Base-by-base conservation (phyloP, 768 basidiomycete genomes). In the Dentipellis sp. region DNA sequence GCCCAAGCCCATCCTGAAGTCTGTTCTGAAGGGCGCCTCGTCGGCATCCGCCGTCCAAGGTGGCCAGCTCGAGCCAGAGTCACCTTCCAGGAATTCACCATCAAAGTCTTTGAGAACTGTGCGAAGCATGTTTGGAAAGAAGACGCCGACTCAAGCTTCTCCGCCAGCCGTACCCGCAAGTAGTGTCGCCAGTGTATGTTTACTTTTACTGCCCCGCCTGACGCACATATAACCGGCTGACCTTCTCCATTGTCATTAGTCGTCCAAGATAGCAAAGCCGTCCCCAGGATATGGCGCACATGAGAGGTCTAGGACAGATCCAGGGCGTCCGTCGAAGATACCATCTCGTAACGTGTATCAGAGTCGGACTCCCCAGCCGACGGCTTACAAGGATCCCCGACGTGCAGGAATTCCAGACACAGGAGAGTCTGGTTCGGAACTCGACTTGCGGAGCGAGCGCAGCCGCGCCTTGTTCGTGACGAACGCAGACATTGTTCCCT, bases 401-500 rank as follows among this genome's bases (percentile, higher is more conserved):
- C 42, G 19, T 21, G n/a, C 53, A 34, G n/a, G 17, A 2, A 37
- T 22, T 16, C 14, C 50, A n/a, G 14, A 16, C 17, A 29, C 14
- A 10, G 40, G 8, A 19, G 40, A 23, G 7, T 38, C 53, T 4
- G 19, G 17, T n/a, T 42, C 22, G 9, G 53, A 53, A 16, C 22
- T 53, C 39, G 53, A 53, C 10, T 34, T 53, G 42, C 53, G n/a
- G 4, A 53, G 53, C 22, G 53, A 53, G 39, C 53, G 36, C 12
- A 17, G 53, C 7, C n/a, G 39, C 4, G 53, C 53, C 14, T 61
- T 68, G 1, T 59, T 67, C 2, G 63, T 67, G 6, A 53, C 66
- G 2, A 67, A 68, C 49, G 66, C 62, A 23, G 59, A 54, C 3
- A 62, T 65, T 23, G 52, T 62, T 2, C 64, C 64, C 9, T 53